A percentile compares a stretch with the other conserved stretches of the same genome.
phyloP scores from a whole-genome alignment of 495 filamentous ascomycete species.

The Talaromyces proteolyticus region DNA sequence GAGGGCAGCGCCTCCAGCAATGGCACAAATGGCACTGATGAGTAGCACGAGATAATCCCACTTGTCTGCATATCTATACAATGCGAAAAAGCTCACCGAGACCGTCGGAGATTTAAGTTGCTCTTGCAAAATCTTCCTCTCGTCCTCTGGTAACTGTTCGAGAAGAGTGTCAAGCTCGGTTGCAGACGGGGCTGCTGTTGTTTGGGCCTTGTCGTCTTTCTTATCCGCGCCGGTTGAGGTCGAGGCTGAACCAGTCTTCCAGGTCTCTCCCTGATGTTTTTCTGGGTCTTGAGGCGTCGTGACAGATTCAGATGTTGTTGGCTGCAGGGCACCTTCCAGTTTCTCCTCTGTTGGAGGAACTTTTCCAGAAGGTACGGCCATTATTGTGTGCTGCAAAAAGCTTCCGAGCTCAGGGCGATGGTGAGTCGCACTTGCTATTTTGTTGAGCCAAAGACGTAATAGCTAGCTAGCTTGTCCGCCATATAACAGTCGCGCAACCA shows the following conservation, averaged over 20 bases:
- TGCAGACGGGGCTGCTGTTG: not conserved
- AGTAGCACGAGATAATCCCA: constrained; percentile 70
- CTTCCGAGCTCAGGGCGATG: not conserved
- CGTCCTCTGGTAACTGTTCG: constrained; percentile 39
- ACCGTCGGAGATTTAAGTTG: constrained; percentile 66
- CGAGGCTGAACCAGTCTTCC: not conserved
- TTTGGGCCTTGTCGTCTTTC: not conserved
- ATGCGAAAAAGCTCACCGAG: constrained; percentile 55
- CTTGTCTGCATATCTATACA: constrained; percentile 76
- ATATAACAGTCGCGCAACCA: too few relatives aligned
- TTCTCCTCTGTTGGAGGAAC: not conserved
- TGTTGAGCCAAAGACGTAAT: too few relatives aligned
- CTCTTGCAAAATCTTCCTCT: constrained; percentile 59
- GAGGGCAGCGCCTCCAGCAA: constrained; percentile 72
- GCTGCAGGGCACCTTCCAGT: not conserved
- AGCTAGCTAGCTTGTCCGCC: too few relatives aligned
- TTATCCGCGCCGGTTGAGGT: not conserved
- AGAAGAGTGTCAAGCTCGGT: constrained; percentile 27
- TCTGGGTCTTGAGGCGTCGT: not conserved
- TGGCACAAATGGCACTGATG: constrained; percentile 59
- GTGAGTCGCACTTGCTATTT: too few relatives aligned
- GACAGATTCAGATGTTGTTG: not conserved
- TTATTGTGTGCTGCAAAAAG: not conserved
- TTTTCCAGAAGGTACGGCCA: not conserved
- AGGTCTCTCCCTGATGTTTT: not conserved